Base-by-base conservation (phyloP, 169 alveolate species). In the Cryptosporidium viatorum region DNA sequence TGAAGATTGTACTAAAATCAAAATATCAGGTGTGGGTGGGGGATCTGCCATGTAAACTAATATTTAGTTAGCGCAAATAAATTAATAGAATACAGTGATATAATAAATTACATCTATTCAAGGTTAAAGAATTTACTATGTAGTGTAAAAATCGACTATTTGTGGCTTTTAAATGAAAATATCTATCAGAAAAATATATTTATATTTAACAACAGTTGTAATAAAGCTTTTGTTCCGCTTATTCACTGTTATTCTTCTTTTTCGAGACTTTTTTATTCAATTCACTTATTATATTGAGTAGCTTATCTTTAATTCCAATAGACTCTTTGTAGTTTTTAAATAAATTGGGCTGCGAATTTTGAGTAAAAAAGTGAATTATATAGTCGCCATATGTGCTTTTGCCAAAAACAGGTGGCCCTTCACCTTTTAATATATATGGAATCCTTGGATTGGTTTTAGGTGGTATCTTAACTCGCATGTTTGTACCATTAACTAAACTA, bases 371-470 rank as follows among this genome's bases (percentile, higher is more conserved):
- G 86, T 95, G 96, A 33, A 95, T 92, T 29, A 95, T 85, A 84
- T 94, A 70, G 69, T 95, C 94, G 1, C 97, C 97, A 65, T 92
- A 85, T 41, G 75, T 93, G n/a, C 93, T 89, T 23, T 94, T 91
- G 67, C 93, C 96, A 26, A 93, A 86, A 55, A 93, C 92, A 35
- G 96, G 95, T 55, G 98, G 98, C 7, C 98, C 98, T 58, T 91
- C 92, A 14, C 95, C 95, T 52, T 92, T 94, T 43, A 95, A 74
- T 14, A 96, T 91, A 69, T 91, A 92, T 71, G 94, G 93, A 45
- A 93, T 85, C 21, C 68, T 85, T 3, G 98, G 97, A 70, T 95
- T 91, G 0, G 97, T 87, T 69, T 92, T 92, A 12, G 98, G 96
- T 51, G 93, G 89, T 21, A 95, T 50, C 9, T 92, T 59, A 33